Conservation (phyloP, 352 stramenopile genomes). For the Phytophthora sp. region DNA sequence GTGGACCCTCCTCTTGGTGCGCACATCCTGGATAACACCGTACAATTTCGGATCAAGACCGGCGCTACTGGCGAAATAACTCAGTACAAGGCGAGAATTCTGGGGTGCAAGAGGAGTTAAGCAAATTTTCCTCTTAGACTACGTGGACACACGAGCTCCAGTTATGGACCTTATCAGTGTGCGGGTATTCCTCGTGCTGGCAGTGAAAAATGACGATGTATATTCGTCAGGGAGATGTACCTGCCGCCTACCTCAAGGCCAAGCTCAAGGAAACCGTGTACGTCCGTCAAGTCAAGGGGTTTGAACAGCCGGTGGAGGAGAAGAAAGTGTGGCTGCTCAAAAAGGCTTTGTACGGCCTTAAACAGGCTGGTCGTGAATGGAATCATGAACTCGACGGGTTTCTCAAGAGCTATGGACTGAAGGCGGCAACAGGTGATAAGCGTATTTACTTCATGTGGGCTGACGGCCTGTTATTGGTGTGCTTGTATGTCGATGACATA, state of each 20-base stretch:
- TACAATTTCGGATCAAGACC: conserved; percentile 7
- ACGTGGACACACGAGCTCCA: background rate
- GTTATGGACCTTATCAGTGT: background rate
- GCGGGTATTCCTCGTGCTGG: background rate
- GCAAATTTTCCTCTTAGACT: background rate
- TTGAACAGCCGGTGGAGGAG: background rate
- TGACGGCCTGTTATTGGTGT: conserved; percentile 1
- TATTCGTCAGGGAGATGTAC: background rate
- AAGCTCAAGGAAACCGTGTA: background rate
- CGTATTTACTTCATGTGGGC: background rate
- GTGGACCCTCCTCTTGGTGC: background rate
- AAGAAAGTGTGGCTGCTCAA: conserved; percentile 1
- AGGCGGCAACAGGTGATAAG: background rate
- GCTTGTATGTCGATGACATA: conserved; percentile 12
- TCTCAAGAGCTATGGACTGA: background rate
- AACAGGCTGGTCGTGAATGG: conserved; percentile 4
- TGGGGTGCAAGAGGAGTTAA: background rate
- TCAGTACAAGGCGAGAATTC: background rate
- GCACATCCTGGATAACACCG: background rate
- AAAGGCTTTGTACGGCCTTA: conserved; percentile 7
- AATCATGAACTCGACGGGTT: conserved; percentile 1
- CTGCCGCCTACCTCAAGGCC: conserved; percentile 7
- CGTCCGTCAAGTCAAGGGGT: background rate
- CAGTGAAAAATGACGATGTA: background rate
- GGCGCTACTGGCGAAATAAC: background rate